Evolutionary conservation across 192 early-diverging fungal species (phyloP).

Genomic region (Backusella australiensis): DNA sequence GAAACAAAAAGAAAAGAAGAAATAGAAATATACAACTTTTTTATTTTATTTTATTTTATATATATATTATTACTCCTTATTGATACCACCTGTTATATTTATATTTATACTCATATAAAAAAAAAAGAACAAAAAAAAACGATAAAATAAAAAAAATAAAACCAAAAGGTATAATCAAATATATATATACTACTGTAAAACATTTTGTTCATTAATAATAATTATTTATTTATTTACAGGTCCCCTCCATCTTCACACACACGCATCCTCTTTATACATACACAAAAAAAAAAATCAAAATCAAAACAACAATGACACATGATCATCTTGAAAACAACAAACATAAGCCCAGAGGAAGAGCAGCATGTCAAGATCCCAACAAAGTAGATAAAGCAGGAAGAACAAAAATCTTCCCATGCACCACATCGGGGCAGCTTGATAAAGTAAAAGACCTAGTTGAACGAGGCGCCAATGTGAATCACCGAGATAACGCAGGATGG

Average conservation of each 20-base stretch:
- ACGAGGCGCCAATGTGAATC: slow-evolving; percentile 60
- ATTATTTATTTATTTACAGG: neutral
- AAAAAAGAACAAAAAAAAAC: neutral
- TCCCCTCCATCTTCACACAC: neutral
- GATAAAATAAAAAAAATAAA: neutral
- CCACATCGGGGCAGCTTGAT: slow-evolving; percentile 58
- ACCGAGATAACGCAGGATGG: slow-evolving; percentile 66
- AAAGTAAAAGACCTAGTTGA: slow-evolving; percentile 51
- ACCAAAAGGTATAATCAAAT: neutral
- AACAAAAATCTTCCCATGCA: slow-evolving; percentile 50
- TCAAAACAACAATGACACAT: slow-evolving; percentile 2
- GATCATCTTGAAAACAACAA: slow-evolving; percentile 1
- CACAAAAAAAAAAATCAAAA: neutral
- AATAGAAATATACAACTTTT: neutral
- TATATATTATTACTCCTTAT: neutral
- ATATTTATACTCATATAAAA: neutral
- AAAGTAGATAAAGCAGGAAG: slow-evolving; percentile 46
- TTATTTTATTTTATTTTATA: neutral
- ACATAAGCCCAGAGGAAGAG: slow-evolving; percentile 9
- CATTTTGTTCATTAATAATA: neutral
- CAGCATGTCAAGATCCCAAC: slow-evolving; percentile 27
- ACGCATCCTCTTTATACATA: neutral
- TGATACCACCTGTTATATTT: neutral
- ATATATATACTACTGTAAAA: neutral
- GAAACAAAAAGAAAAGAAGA: neutral